These are phyloP conservation scores for Fusarium tanahbumbuense DNA, from an alignment of 2,329 filamentous ascomycete species.

Conservation along the genomic window DNA sequence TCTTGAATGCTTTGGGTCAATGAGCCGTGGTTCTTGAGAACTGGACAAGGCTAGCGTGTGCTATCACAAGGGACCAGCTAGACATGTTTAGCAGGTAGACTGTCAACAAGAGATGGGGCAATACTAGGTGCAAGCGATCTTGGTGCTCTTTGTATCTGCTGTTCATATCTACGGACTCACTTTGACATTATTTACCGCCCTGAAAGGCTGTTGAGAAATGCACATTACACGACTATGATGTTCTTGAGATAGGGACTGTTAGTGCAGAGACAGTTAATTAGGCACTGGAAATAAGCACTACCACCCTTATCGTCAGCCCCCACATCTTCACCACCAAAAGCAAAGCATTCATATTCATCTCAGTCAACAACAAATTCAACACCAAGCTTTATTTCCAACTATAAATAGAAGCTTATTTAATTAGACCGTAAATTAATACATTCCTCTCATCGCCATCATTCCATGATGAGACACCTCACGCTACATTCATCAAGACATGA, in stretches of 20 bases:
- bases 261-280: not conserved
- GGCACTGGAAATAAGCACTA: not conserved
- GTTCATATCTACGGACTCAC: not conserved
- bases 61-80: not conserved
- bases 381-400: not conserved
- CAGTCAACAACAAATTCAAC: not conserved
- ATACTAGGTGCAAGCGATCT: rapidly evolving
- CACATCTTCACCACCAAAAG: not conserved
- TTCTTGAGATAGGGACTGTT: not conserved
- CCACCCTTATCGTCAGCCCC: not conserved
- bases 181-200: not conserved
- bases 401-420: not conserved
- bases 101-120: rapidly evolving
- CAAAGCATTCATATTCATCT: not conserved
- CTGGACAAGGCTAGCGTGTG: not conserved
- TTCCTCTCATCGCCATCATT: constrained; percentile 3
- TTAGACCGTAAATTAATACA: not conserved
- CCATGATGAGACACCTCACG: not conserved
- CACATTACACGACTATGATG: not conserved
- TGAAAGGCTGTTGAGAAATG: not conserved
- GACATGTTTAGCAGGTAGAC: not conserved
- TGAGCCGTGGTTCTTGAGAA: not conserved
- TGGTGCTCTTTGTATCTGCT: not conserved
- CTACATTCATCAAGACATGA: not conserved
- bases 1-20: not conserved